Evolutionary conservation across 2,329 filamentous ascomycete species (phyloP), one percentile per base, ranked within the genome.

Genomic region (Anthostomella pinea): DNA sequence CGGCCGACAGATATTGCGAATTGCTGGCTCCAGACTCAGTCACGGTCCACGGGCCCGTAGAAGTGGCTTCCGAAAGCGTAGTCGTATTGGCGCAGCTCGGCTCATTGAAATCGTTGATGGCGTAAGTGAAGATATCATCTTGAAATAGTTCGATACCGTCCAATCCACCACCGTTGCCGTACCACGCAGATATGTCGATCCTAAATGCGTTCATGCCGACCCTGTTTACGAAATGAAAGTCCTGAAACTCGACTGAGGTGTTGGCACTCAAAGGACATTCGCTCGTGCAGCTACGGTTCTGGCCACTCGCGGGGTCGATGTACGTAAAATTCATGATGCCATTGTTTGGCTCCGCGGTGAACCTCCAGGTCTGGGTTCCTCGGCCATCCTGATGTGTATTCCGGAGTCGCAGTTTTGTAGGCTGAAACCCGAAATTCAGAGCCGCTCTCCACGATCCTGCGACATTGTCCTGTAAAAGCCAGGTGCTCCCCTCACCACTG

Each of bases 291-390:
- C 76, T 81, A 19, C 69, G 65, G 37, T 83, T 82, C 33, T 77
- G 67, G 17, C 85, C 84, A 2, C 79, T 85, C 24, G 59, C 68
- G 16, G 85, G 83, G 55, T 97, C 88, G 46, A 82, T 81, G 53
- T 93, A 97, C 23, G 89, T 95, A 56, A 98, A 75, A 64, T 97
- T 96, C 81, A 98, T 87, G 59, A 98, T 96, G 34, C 93, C 93
- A 45, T 86, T 83, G 54, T 91, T 79, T 5, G 91, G 90, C 40
- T 91, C 69, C 13, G 89, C 87, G 15, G 87, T 87, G 58, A 88
- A 94, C 39, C 89, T 81, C 68, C 87, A 98, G 0, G 84, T 86
- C 66, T 87, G 86, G 19, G 90, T 95, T 19, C 93, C 90, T 47
- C 89, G 82, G 33, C 86, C 88, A 52, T 93, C 80, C 34, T 81